These are phyloP conservation scores for Aspergillus oerlinghausenensis DNA, from an alignment of 2,329 filamentous ascomycete species.

Conservation along the genomic window DNA sequence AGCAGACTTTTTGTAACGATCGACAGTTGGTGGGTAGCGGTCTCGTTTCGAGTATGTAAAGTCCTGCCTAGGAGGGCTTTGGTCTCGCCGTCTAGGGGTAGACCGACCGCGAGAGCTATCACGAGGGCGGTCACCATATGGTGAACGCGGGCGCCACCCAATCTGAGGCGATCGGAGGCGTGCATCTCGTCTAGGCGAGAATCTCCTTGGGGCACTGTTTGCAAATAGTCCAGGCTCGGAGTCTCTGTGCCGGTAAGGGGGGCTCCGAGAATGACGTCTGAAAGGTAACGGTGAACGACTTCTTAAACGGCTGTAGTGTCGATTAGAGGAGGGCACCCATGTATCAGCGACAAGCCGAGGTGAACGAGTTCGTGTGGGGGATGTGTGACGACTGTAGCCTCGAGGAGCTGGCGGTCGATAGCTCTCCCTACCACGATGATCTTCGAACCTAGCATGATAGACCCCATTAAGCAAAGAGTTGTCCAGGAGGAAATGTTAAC, in stretches of 20 bases:
- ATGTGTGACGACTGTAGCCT: constrained; percentile 33
- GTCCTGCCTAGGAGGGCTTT: constrained; percentile 31
- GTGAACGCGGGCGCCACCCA: constrained; percentile 39
- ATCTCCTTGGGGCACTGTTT: constrained; percentile 35
- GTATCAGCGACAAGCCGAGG: constrained; percentile 38
- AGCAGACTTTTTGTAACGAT: constrained; percentile 28
- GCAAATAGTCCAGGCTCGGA: constrained; percentile 26
- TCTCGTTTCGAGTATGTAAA: constrained; percentile 32
- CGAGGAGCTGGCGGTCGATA: constrained; percentile 39
- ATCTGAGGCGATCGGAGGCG: constrained; percentile 35
- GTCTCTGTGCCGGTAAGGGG: constrained; percentile 35
- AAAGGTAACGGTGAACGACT: constrained; percentile 40
- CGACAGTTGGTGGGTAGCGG: constrained; percentile 23
- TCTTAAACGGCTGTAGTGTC: constrained; percentile 32
- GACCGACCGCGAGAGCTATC: constrained; percentile 29
- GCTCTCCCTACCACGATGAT: constrained; percentile 41
- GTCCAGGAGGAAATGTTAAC: background rate
- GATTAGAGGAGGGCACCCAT: constrained; percentile 36
- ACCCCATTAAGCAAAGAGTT: constrained; percentile 7
- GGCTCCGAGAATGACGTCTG: constrained; percentile 41
- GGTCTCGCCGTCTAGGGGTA: constrained; percentile 34
- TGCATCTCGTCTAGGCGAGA: constrained; percentile 39
- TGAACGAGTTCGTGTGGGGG: constrained; percentile 35
- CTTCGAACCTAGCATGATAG: constrained; percentile 29
- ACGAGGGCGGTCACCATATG: constrained; percentile 28